Conservation (phyloP, 768 basidiomycete species). For the Tricholoma sp. region DNA sequence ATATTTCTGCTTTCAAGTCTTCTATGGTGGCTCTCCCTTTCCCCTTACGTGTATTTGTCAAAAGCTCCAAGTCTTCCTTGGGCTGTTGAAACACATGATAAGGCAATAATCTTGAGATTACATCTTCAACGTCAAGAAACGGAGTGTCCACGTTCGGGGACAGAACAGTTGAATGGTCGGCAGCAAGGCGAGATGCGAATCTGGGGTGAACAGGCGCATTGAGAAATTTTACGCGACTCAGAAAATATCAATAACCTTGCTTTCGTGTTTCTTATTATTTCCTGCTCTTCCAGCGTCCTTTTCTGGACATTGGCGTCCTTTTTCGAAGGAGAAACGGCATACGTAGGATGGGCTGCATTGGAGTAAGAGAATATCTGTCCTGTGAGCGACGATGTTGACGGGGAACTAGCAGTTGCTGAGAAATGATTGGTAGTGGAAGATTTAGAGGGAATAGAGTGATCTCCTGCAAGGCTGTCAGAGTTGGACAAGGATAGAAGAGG, state of each 20-base stretch:
- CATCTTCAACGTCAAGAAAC: constrained; percentile 59
- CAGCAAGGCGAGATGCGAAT: constrained; percentile 47
- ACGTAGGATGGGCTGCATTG: constrained; percentile 3
- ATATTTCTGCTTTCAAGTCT: constrained; percentile 44
- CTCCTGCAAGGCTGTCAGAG: constrained; percentile 3
- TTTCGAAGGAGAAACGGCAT: constrained; percentile 11
- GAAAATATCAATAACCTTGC: constrained; percentile 32
- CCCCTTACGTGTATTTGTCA: constrained; percentile 39
- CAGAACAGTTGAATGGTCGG: constrained; percentile 57
- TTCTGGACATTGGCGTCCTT: constrained; percentile 26
- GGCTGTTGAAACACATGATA: constrained; percentile 82
- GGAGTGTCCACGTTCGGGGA: constrained; percentile 69
- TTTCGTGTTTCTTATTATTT: constrained; percentile 40
- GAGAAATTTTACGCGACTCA: neutral
- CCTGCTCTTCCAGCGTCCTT: constrained; percentile 47
- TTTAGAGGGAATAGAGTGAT: constrained; percentile 9
- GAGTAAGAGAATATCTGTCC: constrained; percentile 20
- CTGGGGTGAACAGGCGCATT: constrained; percentile 25
- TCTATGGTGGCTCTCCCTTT: constrained; percentile 52
- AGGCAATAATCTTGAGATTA: constrained; percentile 66
- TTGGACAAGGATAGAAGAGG: constrained; percentile 22
- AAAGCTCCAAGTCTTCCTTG: constrained; percentile 47
- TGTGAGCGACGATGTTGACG: constrained; percentile 23
- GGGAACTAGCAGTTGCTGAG: constrained; percentile 17
- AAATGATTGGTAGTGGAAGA: constrained; percentile 19